Evolutionary conservation across 108 stramenopile species (phyloP).

Genomic region (Conticribra weissflogii): DNA sequence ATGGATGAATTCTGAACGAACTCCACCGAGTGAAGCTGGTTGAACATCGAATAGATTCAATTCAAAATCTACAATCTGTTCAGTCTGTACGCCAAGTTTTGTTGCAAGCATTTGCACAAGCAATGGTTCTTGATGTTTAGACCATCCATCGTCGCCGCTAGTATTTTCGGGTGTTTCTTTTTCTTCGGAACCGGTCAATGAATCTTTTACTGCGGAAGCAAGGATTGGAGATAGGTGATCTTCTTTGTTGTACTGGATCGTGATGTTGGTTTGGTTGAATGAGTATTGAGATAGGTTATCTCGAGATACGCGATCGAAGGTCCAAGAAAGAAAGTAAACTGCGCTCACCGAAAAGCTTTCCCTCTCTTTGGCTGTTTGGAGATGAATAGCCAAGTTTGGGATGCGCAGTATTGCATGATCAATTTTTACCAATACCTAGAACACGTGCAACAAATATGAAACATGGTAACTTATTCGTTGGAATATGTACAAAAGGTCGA

Average conservation of each 20-base stretch:
- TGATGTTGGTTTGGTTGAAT: too few species aligned
- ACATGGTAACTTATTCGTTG: too few species aligned
- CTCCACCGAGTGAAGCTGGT: conserved; percentile 86
- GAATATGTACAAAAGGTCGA: too few species aligned
- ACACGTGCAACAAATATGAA: neutral
- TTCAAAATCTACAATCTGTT: conserved; percentile 92
- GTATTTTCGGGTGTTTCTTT: conserved; percentile 20
- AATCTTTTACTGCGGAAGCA: conserved; percentile 80
- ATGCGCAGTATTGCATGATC: conserved; percentile 84
- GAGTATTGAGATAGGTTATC: too few species aligned
- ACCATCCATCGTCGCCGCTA: conserved; percentile 61
- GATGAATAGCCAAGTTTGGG: conserved; percentile 96
- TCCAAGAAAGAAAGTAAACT: too few species aligned
- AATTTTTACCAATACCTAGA: conserved; percentile 70
- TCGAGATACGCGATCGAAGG: too few species aligned
- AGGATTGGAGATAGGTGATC: conserved; percentile 92
- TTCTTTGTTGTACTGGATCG: conserved; percentile 98
- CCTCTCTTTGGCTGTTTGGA: conserved; percentile 84
- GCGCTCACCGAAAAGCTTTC: conserved; percentile 83
- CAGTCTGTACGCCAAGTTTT: conserved; percentile 59
- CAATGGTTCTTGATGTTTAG: conserved; percentile 82
- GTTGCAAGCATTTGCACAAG: conserved; percentile 79
- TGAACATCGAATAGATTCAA: conserved; percentile 93
- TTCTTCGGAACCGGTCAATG: conserved; percentile 44
- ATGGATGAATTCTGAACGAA: conserved; percentile 87